Conservation (phyloP, 139 green algal genomes). For the Coccomyxa sp. region DNA sequence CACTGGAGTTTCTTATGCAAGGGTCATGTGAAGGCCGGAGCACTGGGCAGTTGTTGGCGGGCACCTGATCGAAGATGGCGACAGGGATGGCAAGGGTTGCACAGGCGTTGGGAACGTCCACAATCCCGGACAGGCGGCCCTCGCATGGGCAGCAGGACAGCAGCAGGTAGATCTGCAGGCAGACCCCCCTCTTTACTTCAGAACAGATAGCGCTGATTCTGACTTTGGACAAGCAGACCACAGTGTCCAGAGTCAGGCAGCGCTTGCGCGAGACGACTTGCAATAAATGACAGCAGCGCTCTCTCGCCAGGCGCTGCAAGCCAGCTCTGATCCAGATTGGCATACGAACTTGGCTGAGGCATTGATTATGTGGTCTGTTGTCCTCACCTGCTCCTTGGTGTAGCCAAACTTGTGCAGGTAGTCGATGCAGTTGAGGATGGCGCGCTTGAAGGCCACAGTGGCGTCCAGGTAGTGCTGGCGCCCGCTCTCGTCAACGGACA, state of each 20-base stretch:
- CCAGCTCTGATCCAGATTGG: too few relatives aligned
- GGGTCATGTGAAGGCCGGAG: too few relatives aligned
- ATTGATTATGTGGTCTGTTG: too few relatives aligned
- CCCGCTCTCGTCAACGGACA: slow-evolving; percentile 20
- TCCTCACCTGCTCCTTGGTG: slow-evolving; percentile 47
- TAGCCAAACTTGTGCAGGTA: slow-evolving; percentile 76
- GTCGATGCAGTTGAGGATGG: slow-evolving; percentile 70
- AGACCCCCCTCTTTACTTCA: background rate
- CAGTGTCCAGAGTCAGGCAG: too few relatives aligned
- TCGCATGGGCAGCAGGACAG: slow-evolving; percentile 73
- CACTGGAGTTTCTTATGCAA: too few relatives aligned
- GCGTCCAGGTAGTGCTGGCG: slow-evolving; percentile 75
- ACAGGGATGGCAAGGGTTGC: slow-evolving; percentile 44
- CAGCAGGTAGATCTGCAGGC: slow-evolving; percentile 67
- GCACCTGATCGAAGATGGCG: slow-evolving; percentile 67
- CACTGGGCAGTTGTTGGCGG: too few relatives aligned
- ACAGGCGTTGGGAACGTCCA: slow-evolving; percentile 68
- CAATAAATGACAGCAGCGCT: background rate
- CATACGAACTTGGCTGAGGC: too few relatives aligned
- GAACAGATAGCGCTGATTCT: background rate
- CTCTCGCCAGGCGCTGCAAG: background rate
- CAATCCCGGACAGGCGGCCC: slow-evolving; percentile 65
- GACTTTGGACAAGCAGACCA: background rate
- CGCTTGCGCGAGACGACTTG: background rate
- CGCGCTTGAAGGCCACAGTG: slow-evolving; percentile 70